Evolutionary conservation across 2,329 filamentous ascomycete species (phyloP), one percentile per base, ranked within the genome.

Genomic region (Verticillium isaacii): DNA sequence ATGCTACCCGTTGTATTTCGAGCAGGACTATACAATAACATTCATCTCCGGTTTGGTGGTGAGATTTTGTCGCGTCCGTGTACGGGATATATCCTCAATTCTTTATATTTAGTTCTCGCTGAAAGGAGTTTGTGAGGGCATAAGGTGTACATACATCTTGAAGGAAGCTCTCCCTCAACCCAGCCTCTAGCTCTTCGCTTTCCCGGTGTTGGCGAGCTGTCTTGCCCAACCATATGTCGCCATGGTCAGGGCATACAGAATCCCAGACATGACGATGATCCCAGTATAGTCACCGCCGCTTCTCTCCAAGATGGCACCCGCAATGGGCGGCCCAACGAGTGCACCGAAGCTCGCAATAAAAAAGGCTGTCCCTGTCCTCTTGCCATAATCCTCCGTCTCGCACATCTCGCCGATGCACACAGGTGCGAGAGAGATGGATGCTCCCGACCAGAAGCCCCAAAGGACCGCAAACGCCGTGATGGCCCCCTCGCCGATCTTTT

Each of bases 351-450:
- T 86, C 14, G 90, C 88, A 32, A 91, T 77, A 0, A 85, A 89
- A 69, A 89, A 91, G 57, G 86, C 85, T 1, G 88, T 91, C 1
- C 88, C 87, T 66, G 88, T 90, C 64, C 89, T 87, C 37, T 87
- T 78, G 0, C 89, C 89, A 64, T 91, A 90, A 56, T 90, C 79
- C 64, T 88, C 83, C 0, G 87, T 89, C 29, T 82, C 81, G 72
- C 89, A 92, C 1, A 91, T 79, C 72, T 90, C 86, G 0, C 87
- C 87, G 1, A 92, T 81, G 64, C 89, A 92, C 0, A 92, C 89
- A 0, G 90, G 89, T 0, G 88, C 89, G 57, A 92, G 71, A 5
- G 82, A 85, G 67, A 92, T 90, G 62, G 89, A 89, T 37, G 82
- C 85, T 0, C 90, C 90, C 17, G 83, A 88, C 17, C 84, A 86